Evolutionary conservation across 148 eudicot species (phyloP), one percentile per base, ranked within the genome.

Genomic region (Heliamphora exappendiculata): DNA sequence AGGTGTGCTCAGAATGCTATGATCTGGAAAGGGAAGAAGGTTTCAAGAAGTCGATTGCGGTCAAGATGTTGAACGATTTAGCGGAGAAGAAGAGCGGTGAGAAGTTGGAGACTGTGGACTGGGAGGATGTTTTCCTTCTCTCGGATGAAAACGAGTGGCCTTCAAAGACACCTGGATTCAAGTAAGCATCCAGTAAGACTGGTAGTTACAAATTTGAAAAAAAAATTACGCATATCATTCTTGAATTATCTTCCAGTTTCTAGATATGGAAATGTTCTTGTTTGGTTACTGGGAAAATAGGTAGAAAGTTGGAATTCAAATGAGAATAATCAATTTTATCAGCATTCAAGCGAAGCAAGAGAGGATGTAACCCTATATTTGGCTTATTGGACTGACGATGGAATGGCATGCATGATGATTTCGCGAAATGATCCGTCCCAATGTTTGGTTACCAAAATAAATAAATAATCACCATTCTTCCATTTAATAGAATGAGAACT

Each of bases 61-160:
- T 90, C 47, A 76, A 85, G 44, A 74, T 84, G 87, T 22, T 94
- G 86, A 83, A 90, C 2, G 96, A 93, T 72, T 49, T 88, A 76
- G 3, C 87, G 20, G 85, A 87, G 49, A 88, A 81, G 67, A 87
- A 87, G 28, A 71, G 78, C 44, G 84, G 68, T 7, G 81, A 80
- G 26, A 90, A 82, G 75, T 42, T 91, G 44, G 94, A 91, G 44
- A 84, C 86, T 37, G 77, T 85, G 47, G 98, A 94, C 53, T 94
- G 98, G 98, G 98, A 94, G 55, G 98, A 94, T 79, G 94, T 89
- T 50, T 84, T 91, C 82, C 83, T 85, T 66, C 90, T 94, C 47
- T 75, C 90, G 37, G 94, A 94, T 76, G 89, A 81, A 34, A 87
- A 90, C 58, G 83, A 90, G 19, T 94, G 98, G 94, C 91, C 94